Base-by-base conservation (phyloP, 495 filamentous ascomycete species). In the Aspergillus haitiensis region DNA sequence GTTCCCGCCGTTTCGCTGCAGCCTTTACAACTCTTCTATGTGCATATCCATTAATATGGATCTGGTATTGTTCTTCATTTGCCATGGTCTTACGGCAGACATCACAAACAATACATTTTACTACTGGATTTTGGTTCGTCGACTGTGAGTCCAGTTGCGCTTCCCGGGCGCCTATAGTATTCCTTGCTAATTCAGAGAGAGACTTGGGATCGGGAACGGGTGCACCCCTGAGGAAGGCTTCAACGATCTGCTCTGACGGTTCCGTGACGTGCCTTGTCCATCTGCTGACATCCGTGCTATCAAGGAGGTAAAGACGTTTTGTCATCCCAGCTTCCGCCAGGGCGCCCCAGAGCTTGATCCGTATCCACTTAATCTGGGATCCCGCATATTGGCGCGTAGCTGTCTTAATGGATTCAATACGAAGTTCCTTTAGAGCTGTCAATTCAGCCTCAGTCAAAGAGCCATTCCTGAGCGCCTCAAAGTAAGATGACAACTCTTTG, bases 311-410 rank as follows among this genome's bases (percentile, higher is more conserved):
- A 0, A 96, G 70, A 47, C 75, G 78, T 34, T 82, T 65, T 16
- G 78, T 78, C 34, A 78, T 75, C 8, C 74, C 72, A 13, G 78
- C 74, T 12, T 81, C 78, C 44, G 73, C 60, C 11, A 97, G 77
- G 1, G 87, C 82, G 36, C 79, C 78, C 42, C 93, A 77, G 18
- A 95, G 78, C 61, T 94, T 94, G 59, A 86, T 86, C 34, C 89
- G 84, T 50, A 98, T 92, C 92, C 92, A 99, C 59, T 86, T 79
- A 13, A 89, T 68, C 71, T 99, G 95, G 0, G 85, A 82, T 55
- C 83, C 88, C 11, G 93, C 90, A 67, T 98, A 99, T 61, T 92
- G 93, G 8, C 90, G 82, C 2, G 91, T 98, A 6, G 90, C 90
- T 27, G 81, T 82, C 61, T 93, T 88, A 46, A 89, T 91, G 6